These are phyloP conservation scores for Porphyra umbilicalis DNA, from an alignment of 31 red algal genomes.

Conservation along the genomic window DNA sequence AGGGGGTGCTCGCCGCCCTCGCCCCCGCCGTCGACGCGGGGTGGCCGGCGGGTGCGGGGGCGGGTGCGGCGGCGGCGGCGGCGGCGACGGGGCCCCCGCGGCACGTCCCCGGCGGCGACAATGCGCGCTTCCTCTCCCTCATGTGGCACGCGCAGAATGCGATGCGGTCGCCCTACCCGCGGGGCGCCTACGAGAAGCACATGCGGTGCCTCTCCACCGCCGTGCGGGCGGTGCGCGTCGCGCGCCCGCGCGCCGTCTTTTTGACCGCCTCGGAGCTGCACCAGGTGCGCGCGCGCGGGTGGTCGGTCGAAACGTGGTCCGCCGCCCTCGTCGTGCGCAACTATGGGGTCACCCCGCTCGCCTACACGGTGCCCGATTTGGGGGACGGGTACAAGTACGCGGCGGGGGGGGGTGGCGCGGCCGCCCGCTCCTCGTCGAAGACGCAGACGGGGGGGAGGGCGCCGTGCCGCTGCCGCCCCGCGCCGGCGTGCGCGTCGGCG, in stretches of 20 bases:
- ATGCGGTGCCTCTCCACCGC: constrained; percentile 18
- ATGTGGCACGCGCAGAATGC: constrained; percentile 85
- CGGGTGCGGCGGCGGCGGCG: not conserved
- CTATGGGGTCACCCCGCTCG: constrained; percentile 14
- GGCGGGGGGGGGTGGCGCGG: not conserved
- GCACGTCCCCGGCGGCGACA: constrained; percentile 9
- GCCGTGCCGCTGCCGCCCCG: too few species aligned
- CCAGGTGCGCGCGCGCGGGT: constrained; percentile 54
- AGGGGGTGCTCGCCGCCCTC: constrained; percentile 14
- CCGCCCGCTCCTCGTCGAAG: not conserved
- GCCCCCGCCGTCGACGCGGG: not conserved
- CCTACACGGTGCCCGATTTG: constrained; percentile 18
- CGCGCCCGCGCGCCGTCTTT: constrained; percentile 18
- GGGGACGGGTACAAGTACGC: constrained; percentile 13
- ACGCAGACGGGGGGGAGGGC: not conserved
- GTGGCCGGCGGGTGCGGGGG: not conserved
- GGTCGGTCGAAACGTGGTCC: constrained; percentile 49
- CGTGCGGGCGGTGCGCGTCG: constrained; percentile 20
- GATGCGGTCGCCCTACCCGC: constrained; percentile 35
- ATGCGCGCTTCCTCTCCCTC: constrained; percentile 41
- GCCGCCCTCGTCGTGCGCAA: constrained; percentile 40
- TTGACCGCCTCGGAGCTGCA: constrained; percentile 59
- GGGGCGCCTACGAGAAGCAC: constrained; percentile 14
- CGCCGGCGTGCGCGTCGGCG: constrained; percentile 1
- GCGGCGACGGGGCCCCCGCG: not conserved